Evolutionary conservation across 164 flowering plant species (phyloP), one percentile per base, ranked within the genome.

Genomic region (Santalum album): DNA sequence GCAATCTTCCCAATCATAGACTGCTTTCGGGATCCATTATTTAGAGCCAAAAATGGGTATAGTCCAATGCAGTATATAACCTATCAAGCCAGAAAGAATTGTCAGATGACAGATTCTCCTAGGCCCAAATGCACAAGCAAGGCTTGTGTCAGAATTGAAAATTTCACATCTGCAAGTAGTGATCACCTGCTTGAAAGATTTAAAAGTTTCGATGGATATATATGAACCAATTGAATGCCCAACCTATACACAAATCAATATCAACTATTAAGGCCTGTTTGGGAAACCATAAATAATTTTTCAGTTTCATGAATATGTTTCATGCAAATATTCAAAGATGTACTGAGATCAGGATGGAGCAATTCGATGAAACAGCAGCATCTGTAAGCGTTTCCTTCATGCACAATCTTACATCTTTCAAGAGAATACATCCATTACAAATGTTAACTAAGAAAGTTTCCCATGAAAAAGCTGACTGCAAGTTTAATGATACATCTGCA

Each of bases 181-280:
- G n/a, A 26, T 70, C 61, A 92, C 99, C 96, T 82, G 71, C 18
- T 73, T 68, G 27, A 79, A 71, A 55, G 39, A 48, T 76, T 82
- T 76, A 38, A 86, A 69, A 60, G 77, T 58, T 67, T 92, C 90
- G 24, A 92, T 60, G 48, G 94, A 70, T 21, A 92, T 85, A 58
- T 88, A 77, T 49, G 96, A 67, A 71, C 96, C 99, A 74, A 92
- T 82, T 21, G 99, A 92, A 64, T 92, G 99, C 34, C 94, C 96
- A 62, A 89, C 91, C 99, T 92, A 50, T 68, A 73, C 26, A 50
- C 35, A 40, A 29, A 3, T 29, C 34, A 29, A 29, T 29, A 29
- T 48, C 40, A 66, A 49, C 45, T n/a, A 39, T 11, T 9, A 29
- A 29, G 4, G 42, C 42, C n/a, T n/a, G n/a, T n/a, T n/a, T n/a